Conservation (phyloP, 169 alveolate species). For the Eimeria falciformis region DNA sequence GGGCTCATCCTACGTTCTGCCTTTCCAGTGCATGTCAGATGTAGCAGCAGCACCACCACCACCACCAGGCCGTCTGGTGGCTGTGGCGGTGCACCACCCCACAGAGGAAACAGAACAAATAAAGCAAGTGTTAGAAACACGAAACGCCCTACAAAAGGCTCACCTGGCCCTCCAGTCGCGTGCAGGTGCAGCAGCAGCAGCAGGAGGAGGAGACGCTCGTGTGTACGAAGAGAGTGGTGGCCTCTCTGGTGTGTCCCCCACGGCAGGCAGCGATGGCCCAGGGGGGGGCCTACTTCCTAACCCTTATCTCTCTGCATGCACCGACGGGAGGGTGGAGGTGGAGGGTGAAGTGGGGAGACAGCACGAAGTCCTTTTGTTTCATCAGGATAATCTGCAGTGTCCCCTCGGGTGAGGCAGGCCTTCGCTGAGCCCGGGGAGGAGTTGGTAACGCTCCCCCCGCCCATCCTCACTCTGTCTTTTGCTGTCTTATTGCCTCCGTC, state of each 20-base stretch:
- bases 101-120: constrained; percentile 50
- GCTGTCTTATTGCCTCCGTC: not conserved
- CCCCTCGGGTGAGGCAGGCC: constrained; percentile 37
- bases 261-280: not conserved
- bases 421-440: not conserved
- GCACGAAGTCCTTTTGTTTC: constrained; percentile 58
- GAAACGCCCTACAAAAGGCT: constrained; percentile 55
- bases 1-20: constrained; percentile 4
- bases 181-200: constrained; percentile 1
- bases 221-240: not conserved
- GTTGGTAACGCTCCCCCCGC: not conserved
- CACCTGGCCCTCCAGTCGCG: constrained; percentile 60
- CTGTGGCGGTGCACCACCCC: constrained; percentile 56
- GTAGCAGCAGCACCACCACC: constrained; percentile 44
- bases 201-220: not conserved
- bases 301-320: constrained; percentile 64
- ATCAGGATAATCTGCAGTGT: constrained; percentile 21
- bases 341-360: constrained; percentile 57
- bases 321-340: constrained; percentile 63
- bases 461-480: not conserved
- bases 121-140: constrained; percentile 12
- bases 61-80: constrained; percentile 50
- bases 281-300: constrained; percentile 22
- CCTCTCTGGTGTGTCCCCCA: not conserved
- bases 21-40: not conserved